phyloP scores from a whole-genome alignment of 2,329 filamentous ascomycete genomes.

The Aspergillus persii region DNA sequence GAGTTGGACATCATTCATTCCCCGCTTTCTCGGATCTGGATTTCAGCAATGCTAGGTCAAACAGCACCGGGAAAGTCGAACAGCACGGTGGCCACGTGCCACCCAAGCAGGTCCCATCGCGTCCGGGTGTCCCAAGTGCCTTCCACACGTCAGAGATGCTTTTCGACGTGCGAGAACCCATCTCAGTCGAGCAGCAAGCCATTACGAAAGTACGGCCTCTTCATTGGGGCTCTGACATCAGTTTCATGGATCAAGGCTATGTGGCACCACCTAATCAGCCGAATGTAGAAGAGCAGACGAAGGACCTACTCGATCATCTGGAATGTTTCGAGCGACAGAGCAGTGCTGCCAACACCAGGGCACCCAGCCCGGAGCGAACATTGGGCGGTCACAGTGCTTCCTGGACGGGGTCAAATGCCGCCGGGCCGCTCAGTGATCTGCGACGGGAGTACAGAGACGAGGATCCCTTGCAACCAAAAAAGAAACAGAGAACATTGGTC shows the following conservation, averaged over 20 bases:
- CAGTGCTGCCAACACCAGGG: conserved; percentile 60
- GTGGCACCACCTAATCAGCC: conserved; percentile 57
- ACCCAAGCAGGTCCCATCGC: conserved; percentile 11
- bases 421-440: conserved; percentile 8
- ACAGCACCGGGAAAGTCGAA: conserved; percentile 19
- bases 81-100: conserved; percentile 14
- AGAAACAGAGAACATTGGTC: conserved; percentile 27
- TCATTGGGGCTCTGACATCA: conserved; percentile 68
- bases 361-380: conserved; percentile 53
- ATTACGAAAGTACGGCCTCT: conserved; percentile 45
- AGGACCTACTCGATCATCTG: conserved; percentile 56
- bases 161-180: conserved; percentile 36
- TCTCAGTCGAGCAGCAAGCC: conserved; percentile 36
- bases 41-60: conserved; percentile 15
- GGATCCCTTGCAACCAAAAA: conserved; percentile 29
- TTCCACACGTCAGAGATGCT: conserved; percentile 40
- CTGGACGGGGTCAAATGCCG: conserved; percentile 15
- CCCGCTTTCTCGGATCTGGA: conserved; percentile 23
- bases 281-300: conserved; percentile 56
- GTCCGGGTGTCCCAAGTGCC: conserved; percentile 27
- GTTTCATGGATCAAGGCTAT: conserved; percentile 62
- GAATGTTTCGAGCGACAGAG: conserved; percentile 57
- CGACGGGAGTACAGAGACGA: conserved; percentile 20
- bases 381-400: conserved; percentile 10
- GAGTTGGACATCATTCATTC: conserved; percentile 30